phyloP scores from a whole-genome alignment of 2,329 filamentous ascomycete genomes.

The Sclerotinia glacialis region DNA sequence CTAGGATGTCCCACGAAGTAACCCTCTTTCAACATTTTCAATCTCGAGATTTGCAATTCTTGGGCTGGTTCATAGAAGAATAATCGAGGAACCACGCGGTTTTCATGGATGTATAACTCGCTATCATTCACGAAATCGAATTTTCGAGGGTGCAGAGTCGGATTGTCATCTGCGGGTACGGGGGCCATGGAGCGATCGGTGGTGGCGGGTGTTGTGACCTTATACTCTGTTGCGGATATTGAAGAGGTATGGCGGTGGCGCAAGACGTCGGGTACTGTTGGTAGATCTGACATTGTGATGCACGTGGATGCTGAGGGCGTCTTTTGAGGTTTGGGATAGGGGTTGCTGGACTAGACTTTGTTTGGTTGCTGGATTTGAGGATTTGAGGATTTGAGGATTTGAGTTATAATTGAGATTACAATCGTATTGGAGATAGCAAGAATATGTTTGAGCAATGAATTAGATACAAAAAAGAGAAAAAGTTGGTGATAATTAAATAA shows the following conservation, averaged over 20 bases:
- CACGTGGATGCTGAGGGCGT: not conserved
- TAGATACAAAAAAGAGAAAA: not conserved
- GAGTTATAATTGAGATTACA: not conserved
- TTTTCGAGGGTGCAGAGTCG: slow-evolving; percentile 10
- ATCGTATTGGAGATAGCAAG: not conserved
- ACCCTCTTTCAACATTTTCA: slow-evolving; percentile 14
- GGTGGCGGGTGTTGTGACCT: not conserved
- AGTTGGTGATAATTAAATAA: not conserved
- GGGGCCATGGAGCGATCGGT: not conserved
- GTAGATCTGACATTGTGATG: slow-evolving; percentile 4
- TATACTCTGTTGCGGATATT: not conserved
- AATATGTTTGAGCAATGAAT: not conserved
- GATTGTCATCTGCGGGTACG: not conserved
- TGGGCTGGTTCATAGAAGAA: slow-evolving; percentile 1
- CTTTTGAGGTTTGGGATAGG: not conserved
- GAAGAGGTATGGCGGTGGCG: not conserved
- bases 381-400: not conserved
- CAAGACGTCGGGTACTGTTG: slow-evolving; percentile 2
- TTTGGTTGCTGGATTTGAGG: not conserved
- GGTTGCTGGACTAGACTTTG: not conserved
- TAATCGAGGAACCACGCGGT: slow-evolving; percentile 7
- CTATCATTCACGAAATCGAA: slow-evolving; percentile 21
- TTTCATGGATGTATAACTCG: slow-evolving; percentile 16
- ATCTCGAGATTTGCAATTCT: not conserved
- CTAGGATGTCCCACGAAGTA: slow-evolving; percentile 10